Evolutionary conservation across 2,329 filamentous ascomycete genomes (phyloP).

Genomic region (Colletotrichum coccodes): DNA sequence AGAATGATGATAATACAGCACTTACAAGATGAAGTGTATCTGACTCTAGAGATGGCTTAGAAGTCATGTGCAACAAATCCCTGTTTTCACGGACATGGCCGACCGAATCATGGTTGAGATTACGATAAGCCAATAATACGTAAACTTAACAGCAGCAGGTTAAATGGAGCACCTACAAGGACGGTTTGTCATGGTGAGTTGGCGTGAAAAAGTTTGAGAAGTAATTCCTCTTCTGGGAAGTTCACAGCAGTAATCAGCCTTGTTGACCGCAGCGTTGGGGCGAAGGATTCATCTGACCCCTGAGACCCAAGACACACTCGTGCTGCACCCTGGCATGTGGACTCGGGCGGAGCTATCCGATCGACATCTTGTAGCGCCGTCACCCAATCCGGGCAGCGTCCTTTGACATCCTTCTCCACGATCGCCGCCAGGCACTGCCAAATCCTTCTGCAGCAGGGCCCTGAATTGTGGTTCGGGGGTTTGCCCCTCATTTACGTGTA

Average conservation of each 20-base stretch:
- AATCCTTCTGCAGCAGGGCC: neutral
- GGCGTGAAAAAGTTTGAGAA: neutral
- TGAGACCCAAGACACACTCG: neutral
- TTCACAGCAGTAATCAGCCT: neutral
- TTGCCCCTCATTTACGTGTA: no score
- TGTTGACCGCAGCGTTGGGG: slow-evolving; percentile 2
- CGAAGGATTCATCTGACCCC: slow-evolving; percentile 11
- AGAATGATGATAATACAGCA: no score
- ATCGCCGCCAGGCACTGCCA: slow-evolving; percentile 7
- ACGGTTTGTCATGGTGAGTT: no score
- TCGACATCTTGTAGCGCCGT: slow-evolving; percentile 9
- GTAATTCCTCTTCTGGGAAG: neutral
- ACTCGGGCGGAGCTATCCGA: neutral
- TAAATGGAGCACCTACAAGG: neutral
- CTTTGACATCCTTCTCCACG: neutral
- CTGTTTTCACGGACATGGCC: neutral
- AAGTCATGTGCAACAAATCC: neutral
- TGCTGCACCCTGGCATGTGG: neutral
- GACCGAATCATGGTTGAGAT: neutral
- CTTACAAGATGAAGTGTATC: neutral
- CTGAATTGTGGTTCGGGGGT: neutral
- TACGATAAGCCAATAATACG: neutral
- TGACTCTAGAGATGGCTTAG: neutral
- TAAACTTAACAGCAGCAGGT: neutral
- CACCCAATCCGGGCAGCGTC: slow-evolving; percentile 1